These are phyloP conservation scores for Russula abietina DNA, from an alignment of 768 basidiomycete genomes.

Conservation along the genomic window DNA sequence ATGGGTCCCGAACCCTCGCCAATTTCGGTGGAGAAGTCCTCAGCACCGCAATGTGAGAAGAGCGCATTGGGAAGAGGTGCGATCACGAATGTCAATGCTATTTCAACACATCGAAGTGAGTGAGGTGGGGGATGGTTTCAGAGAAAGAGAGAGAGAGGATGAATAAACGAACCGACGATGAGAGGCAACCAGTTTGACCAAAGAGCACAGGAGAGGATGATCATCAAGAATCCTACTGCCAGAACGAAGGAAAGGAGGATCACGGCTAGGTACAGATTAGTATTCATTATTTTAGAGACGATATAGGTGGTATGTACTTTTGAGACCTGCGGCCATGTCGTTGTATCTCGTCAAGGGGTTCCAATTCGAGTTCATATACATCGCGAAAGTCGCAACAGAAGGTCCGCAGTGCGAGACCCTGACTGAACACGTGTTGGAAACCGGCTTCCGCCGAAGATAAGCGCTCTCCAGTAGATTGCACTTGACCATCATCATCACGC, in stretches of 20 bases:
- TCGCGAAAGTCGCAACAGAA: neutral
- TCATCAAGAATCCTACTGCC: constrained; percentile 94
- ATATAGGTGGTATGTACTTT: constrained; percentile 14
- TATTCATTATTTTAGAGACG: neutral
- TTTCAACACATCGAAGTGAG: neutral
- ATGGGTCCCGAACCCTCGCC: constrained; percentile 62
- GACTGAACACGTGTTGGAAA: neutral
- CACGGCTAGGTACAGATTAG: constrained; percentile 53
- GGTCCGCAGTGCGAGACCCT: neutral
- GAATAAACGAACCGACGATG: constrained; percentile 63
- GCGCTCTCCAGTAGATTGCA: neutral
- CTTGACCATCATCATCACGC: constrained; percentile 27
- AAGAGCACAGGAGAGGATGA: constrained; percentile 94
- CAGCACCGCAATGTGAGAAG: constrained; percentile 86
- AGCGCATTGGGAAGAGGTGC: constrained; percentile 94
- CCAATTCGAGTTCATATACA: constrained; percentile 1
- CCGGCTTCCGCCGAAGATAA: neutral
- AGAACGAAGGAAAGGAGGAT: constrained; percentile 96
- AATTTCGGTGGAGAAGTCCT: constrained; percentile 80
- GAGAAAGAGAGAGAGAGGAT: neutral
- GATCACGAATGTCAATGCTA: constrained; percentile 90
- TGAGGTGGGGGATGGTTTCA: neutral
- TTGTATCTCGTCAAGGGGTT: constrained; percentile 11
- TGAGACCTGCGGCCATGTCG: constrained; percentile 26
- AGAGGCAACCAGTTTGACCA: constrained; percentile 97